These are phyloP conservation scores for Dittrichia graveolens DNA, from an alignment of 129 eudicot species.

Conservation along the genomic window DNA sequence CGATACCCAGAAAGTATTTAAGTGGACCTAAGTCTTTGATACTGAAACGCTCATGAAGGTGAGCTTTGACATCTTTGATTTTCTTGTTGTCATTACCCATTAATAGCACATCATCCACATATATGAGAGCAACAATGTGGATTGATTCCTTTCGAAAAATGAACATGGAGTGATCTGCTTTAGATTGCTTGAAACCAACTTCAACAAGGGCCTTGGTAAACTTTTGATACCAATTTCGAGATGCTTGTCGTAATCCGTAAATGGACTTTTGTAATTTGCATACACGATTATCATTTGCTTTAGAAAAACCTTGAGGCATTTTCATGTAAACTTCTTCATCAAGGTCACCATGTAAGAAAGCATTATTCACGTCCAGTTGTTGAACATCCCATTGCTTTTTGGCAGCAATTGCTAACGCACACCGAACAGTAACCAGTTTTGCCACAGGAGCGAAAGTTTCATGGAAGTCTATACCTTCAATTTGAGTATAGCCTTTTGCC, in stretches of 20 bases:
- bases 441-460: neutral
- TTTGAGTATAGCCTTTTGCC: no score
- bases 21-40: no score
- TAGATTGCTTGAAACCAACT: neutral
- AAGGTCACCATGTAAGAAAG: no score
- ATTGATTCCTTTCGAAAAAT: neutral
- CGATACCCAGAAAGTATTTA: neutral
- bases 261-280: no score
- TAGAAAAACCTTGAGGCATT: no score
- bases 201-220: neutral
- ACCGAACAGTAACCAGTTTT: neutral
- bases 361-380: neutral
- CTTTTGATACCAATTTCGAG: constrained; percentile 9
- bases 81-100: neutral
- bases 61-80: neutral
- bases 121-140: neutral
- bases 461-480: no score
- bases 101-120: neutral
- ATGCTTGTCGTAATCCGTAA: no score
- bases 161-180: constrained; percentile 6
- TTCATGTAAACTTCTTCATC: no score
- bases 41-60: neutral
- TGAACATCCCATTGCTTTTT: neutral
- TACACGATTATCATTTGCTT: no score
- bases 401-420: neutral